These are phyloP conservation scores for Candida succiphila DNA, from an alignment of 805 yeast genomes.

Conservation along the genomic window DNA sequence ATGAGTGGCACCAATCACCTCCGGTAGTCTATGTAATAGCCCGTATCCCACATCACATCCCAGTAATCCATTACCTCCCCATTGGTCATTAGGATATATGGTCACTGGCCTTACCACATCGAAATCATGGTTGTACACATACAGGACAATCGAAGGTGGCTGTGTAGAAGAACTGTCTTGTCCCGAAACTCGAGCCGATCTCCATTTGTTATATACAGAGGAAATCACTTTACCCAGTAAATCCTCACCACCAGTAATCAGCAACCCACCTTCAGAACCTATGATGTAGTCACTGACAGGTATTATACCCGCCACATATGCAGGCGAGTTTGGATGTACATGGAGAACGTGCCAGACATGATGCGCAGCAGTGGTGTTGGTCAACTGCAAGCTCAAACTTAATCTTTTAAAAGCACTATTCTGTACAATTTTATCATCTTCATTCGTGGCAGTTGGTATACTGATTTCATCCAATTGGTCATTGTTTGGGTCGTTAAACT, in stretches of 20 bases:
- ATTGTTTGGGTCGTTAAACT: constrained; percentile 9
- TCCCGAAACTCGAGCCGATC: constrained; percentile 1
- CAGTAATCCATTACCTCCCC: constrained; percentile 79
- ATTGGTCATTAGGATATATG: constrained; percentile 56
- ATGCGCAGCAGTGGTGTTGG: constrained; percentile 65
- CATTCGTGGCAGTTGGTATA: no score
- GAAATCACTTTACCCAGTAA: constrained; percentile 58
- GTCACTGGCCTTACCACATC: constrained; percentile 82
- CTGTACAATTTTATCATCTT: constrained; percentile 10
- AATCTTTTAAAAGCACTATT: constrained; percentile 35
- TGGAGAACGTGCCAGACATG: constrained; percentile 80
- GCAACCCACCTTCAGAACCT: constrained; percentile 78
- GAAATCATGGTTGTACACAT: constrained; percentile 82
- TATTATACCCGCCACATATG: constrained; percentile 69
- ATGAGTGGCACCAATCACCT: constrained; percentile 31
- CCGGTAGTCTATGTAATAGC: constrained; percentile 74
- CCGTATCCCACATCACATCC: constrained; percentile 98
- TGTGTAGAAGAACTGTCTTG: background rate
- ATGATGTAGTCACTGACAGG: constrained; percentile 84
- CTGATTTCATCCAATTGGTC: constrained; percentile 19
- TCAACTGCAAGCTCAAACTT: constrained; percentile 68
- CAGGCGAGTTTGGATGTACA: constrained; percentile 71
- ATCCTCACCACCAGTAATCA: constrained; percentile 83
- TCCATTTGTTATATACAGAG: constrained; percentile 33
- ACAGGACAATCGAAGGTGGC: constrained; percentile 34